Evolutionary conservation across 2,329 filamentous ascomycete genomes (phyloP).

Genomic region (Cryphonectria radicalis): DNA sequence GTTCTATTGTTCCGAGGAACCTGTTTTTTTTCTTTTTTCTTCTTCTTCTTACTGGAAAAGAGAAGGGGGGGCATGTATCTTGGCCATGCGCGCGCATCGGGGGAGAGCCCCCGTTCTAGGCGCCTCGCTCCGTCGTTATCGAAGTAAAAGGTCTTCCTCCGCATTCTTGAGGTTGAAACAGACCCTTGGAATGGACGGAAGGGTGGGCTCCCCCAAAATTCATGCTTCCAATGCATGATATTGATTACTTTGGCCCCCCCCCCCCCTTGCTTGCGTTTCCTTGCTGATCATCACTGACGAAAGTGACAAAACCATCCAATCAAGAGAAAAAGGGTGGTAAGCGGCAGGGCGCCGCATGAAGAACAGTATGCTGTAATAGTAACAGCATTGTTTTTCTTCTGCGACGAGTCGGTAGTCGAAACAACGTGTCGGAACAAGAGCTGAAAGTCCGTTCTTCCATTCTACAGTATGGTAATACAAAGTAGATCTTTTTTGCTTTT

Average conservation of each 20-base stretch:
- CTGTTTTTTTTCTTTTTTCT: neutral
- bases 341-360: constrained; percentile 22
- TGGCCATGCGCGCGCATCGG: constrained; percentile 6
- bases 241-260: neutral
- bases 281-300: constrained; percentile 12
- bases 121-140: constrained; percentile 17
- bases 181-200: constrained; percentile 19
- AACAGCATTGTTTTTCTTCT: neutral
- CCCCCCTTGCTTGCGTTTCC: neutral
- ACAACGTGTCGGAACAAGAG: neutral
- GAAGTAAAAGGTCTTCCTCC: neutral
- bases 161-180: constrained; percentile 25
- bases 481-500: neutral
- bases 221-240: constrained; percentile 14
- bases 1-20: constrained; percentile 3
- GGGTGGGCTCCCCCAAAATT: neutral
- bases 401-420: neutral
- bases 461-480: neutral
- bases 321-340: constrained; percentile 18
- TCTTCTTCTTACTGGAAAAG: too few species aligned
- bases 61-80: neutral
- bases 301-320: neutral
- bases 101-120: constrained; percentile 12
- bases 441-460: neutral
- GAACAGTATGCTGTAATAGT: neutral